phyloP scores from a whole-genome alignment of 345 rosid species.

The Raphanus sativus region DNA sequence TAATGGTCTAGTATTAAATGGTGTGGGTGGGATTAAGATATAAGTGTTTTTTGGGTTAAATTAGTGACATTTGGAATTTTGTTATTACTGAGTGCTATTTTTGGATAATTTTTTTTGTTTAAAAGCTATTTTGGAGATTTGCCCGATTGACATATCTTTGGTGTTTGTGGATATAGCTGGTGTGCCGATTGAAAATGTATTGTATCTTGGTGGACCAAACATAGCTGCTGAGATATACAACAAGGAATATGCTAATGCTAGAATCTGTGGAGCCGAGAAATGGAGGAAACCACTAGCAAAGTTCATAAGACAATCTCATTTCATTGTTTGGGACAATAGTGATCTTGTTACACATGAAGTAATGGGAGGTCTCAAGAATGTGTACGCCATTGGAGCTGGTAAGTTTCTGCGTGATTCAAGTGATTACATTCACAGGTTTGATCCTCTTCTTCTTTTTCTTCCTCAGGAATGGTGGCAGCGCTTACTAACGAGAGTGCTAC shows the following conservation, averaged over 20 bases:
- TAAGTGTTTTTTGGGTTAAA: not conserved
- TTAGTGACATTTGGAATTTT: not conserved
- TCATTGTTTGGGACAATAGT: constrained; percentile 93
- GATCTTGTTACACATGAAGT: constrained; percentile 99
- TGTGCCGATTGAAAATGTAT: constrained; percentile 68
- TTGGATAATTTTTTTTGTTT: not conserved
- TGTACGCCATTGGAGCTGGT: constrained; percentile 99
- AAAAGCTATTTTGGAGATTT: not conserved
- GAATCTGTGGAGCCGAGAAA: constrained; percentile 90
- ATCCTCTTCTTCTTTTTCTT: not conserved
- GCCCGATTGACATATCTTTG: not conserved
- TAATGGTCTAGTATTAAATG: too few species aligned
- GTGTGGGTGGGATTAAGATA: not conserved
- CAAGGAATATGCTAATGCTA: constrained; percentile 94
- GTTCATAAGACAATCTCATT: constrained; percentile 88
- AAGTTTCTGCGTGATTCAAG: constrained; percentile 22
- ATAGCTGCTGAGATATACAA: constrained; percentile 95
- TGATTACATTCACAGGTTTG: not conserved
- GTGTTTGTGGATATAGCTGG: constrained; percentile 59
- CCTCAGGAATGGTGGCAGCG: constrained; percentile 89
- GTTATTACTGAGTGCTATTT: not conserved
- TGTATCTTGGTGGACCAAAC: constrained; percentile 98
- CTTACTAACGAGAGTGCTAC: constrained; percentile 96
- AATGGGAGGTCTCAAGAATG: constrained; percentile 98
- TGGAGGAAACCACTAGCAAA: constrained; percentile 94